A percentile compares a stretch with the other conserved stretches of the same genome.
Conservation (phyloP, 2,329 filamentous ascomycete genomes). For the Drechmeria coniospora region DNA sequence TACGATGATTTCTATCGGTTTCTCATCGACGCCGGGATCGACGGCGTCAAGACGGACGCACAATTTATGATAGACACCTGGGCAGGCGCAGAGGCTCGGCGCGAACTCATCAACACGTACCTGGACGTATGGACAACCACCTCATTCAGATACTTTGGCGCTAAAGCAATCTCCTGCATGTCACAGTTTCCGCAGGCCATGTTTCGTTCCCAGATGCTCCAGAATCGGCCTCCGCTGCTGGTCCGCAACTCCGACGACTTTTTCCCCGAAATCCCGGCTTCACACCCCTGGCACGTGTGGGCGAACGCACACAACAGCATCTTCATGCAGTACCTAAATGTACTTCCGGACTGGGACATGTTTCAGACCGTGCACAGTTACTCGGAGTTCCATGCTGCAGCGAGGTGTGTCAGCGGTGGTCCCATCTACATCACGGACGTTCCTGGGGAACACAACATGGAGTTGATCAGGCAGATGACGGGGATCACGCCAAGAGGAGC, state of each 20-base stretch:
- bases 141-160: slow-evolving; percentile 61
- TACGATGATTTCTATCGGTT: slow-evolving; percentile 90
- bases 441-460: slow-evolving; percentile 64
- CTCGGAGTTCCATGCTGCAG: slow-evolving; percentile 75
- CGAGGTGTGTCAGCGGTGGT: slow-evolving; percentile 76
- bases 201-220: slow-evolving; percentile 69
- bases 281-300: slow-evolving; percentile 92
- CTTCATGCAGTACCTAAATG: slow-evolving; percentile 70
- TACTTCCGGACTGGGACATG: slow-evolving; percentile 71
- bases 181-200: slow-evolving; percentile 75
- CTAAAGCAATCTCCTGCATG: slow-evolving; percentile 83
- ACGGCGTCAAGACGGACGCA: slow-evolving; percentile 83
- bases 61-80: slow-evolving; percentile 81
- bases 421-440: slow-evolving; percentile 90
- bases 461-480: slow-evolving; percentile 67
- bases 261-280: slow-evolving; percentile 66
- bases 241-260: slow-evolving; percentile 85
- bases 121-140: slow-evolving; percentile 76
- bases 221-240: slow-evolving; percentile 56
- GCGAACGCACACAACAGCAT: slow-evolving; percentile 82
- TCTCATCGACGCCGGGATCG: slow-evolving; percentile 56
- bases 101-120: slow-evolving; percentile 56
- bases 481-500: slow-evolving; percentile 54
- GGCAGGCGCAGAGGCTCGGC: slow-evolving; percentile 51
- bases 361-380: slow-evolving; percentile 52